Evolutionary conservation across 176 grass and related monocot genomes (phyloP).

Genomic region (Oropetium thomaeum): DNA sequence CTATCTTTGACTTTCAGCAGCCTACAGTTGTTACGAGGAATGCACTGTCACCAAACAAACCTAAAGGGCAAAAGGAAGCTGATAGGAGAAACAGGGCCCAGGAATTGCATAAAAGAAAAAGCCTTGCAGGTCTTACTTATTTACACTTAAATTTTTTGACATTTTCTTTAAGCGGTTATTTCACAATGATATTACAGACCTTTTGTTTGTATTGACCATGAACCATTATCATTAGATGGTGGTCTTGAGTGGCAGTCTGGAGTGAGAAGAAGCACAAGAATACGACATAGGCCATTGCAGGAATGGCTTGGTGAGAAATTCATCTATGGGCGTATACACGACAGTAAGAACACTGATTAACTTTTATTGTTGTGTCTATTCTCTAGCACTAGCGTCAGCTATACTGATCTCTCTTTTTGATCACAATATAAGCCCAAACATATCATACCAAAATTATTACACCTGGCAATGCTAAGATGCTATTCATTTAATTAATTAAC

Average conservation of each 20-base stretch:
- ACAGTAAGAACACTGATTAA: conserved; percentile 57
- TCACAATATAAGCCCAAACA: conserved; percentile 7
- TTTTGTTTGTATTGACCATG: conserved; percentile 28
- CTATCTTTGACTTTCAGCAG: conserved; percentile 40
- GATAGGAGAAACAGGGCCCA: conserved; percentile 41
- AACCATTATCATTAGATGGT: conserved; percentile 38
- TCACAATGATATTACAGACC: conserved; percentile 19
- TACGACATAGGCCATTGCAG: conserved; percentile 57
- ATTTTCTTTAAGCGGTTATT: conserved; percentile 23
- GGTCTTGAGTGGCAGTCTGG: conserved; percentile 59
- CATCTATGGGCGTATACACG: conserved; percentile 64
- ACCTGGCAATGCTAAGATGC: conserved; percentile 12
- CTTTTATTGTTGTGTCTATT: background rate
- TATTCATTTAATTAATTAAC: background rate
- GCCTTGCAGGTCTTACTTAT: conserved; percentile 57
- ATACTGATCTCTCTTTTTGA: conserved; percentile 2
- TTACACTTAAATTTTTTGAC: background rate
- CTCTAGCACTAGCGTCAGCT: background rate
- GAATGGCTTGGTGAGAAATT: conserved; percentile 81
- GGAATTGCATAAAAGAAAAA: conserved; percentile 46
- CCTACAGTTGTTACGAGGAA: conserved; percentile 24
- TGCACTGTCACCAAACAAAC: conserved; percentile 26
- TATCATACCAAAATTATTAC: conserved; percentile 11
- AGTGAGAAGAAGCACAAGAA: conserved; percentile 76
- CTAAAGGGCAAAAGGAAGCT: conserved; percentile 33